Conservation (phyloP, 202 grass and related monocot genomes). For the Carex sylvatica region DNA sequence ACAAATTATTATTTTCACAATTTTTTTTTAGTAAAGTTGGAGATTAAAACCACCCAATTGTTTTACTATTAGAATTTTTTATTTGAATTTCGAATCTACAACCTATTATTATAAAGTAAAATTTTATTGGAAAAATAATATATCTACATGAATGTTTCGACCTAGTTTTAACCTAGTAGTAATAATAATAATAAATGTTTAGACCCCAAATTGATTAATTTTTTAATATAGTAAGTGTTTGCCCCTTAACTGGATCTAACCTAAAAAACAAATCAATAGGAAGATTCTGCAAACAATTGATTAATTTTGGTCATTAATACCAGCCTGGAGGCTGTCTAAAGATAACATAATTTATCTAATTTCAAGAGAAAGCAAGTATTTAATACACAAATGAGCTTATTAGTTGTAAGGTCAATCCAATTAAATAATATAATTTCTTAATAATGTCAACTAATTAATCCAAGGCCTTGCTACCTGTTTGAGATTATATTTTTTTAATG, state of each 20-base stretch:
- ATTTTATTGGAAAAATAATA: background rate
- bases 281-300: background rate
- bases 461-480: background rate
- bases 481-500: background rate
- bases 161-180: no score
- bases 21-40: no score
- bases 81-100: no score
- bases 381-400: background rate
- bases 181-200: background rate
- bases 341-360: slow-evolving; percentile 11
- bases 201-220: slow-evolving; percentile 1
- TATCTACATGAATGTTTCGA: background rate
- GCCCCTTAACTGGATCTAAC: background rate
- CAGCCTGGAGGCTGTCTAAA: background rate
- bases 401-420: background rate
- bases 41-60: no score
- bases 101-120: background rate
- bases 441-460: slow-evolving; percentile 9
- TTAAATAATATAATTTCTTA: background rate
- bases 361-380: background rate
- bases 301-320: background rate
- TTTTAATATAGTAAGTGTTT: background rate
- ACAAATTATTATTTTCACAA: no score
- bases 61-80: no score
- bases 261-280: background rate